Conservation (phyloP, 352 stramenopile genomes). For the Phytophthora chlamydospora region DNA sequence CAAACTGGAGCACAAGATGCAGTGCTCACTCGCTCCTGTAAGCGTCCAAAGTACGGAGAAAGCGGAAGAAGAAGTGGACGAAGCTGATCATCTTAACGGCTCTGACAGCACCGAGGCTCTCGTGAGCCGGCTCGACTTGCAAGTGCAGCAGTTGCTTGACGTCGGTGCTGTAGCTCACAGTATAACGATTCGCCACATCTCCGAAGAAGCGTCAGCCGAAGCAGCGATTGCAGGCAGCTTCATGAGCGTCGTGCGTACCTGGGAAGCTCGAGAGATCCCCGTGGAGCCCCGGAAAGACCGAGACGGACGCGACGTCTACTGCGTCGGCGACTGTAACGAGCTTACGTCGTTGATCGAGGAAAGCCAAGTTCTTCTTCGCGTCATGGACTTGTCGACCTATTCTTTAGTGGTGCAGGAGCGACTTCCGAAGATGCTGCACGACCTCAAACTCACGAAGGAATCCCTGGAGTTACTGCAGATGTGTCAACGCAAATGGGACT, state of each 20-base stretch:
- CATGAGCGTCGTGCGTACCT: slow-evolving; percentile 57
- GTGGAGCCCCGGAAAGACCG: slow-evolving; percentile 54
- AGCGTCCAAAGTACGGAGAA: not conserved
- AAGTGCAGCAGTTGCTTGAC: slow-evolving; percentile 58
- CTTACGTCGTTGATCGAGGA: slow-evolving; percentile 66
- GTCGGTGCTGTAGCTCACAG: slow-evolving; percentile 48
- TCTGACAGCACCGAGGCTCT: slow-evolving; percentile 1
- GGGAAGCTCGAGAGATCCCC: slow-evolving; percentile 67
- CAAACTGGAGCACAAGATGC: slow-evolving; percentile 76
- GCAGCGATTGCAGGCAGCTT: slow-evolving; percentile 68
- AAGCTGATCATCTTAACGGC: not conserved
- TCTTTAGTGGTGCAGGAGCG: slow-evolving; percentile 54
- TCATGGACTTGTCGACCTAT: slow-evolving; percentile 79
- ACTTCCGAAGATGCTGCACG: slow-evolving; percentile 52
- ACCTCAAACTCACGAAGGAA: slow-evolving; percentile 56
- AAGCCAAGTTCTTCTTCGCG: slow-evolving; percentile 70
- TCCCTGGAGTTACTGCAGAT: slow-evolving; percentile 58
- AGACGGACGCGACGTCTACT: slow-evolving; percentile 61
- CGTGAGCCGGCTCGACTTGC: slow-evolving; percentile 36
- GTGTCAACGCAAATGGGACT: slow-evolving; percentile 73
- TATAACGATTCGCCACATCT: slow-evolving; percentile 61
- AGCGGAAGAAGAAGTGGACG: slow-evolving; percentile 3
- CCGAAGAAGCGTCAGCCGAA: slow-evolving; percentile 73
- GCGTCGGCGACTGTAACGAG: slow-evolving; percentile 63
- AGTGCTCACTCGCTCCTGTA: slow-evolving; percentile 40